Evolutionary conservation across 805 yeast genomes (phyloP).

Genomic region (Wickerhamomyces canadensis): DNA sequence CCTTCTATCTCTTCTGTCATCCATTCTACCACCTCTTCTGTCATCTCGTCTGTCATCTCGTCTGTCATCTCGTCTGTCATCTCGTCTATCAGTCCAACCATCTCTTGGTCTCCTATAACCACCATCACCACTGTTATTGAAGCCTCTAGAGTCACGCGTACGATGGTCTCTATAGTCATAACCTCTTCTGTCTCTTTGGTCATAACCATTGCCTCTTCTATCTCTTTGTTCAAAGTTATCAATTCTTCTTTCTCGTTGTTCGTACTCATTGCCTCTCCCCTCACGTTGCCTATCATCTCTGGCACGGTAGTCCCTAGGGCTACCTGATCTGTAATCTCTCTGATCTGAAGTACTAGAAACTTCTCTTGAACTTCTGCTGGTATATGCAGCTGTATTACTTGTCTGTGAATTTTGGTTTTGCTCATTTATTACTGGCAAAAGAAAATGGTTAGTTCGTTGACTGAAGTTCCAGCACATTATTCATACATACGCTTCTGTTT

Average conservation of each 20-base stretch:
- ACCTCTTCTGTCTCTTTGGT: conserved; percentile 2
- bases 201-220: background rate
- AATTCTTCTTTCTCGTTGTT: no score
- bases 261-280: no score
- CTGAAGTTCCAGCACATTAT: no score
- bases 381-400: no score
- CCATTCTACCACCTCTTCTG: conserved; percentile 5
- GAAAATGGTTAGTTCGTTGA: background rate
- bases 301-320: background rate
- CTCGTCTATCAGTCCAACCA: conserved; percentile 1
- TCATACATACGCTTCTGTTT: conserved; percentile 22
- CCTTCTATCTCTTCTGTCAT: conserved; percentile 7
- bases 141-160: background rate
- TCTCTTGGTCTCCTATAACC: conserved; percentile 4
- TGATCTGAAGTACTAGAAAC: conserved; percentile 2
- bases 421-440: background rate
- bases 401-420: background rate
- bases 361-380: conserved; percentile 3
- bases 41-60: conserved; percentile 2
- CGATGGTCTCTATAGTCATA: conserved; percentile 1
- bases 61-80: conserved; percentile 3
- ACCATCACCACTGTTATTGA: conserved; percentile 4
- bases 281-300: background rate
- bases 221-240: background rate
- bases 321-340: conserved; percentile 4